Evolutionary conservation across 495 filamentous ascomycete genomes (phyloP).

Genomic region (Aspergillus taichungensis): DNA sequence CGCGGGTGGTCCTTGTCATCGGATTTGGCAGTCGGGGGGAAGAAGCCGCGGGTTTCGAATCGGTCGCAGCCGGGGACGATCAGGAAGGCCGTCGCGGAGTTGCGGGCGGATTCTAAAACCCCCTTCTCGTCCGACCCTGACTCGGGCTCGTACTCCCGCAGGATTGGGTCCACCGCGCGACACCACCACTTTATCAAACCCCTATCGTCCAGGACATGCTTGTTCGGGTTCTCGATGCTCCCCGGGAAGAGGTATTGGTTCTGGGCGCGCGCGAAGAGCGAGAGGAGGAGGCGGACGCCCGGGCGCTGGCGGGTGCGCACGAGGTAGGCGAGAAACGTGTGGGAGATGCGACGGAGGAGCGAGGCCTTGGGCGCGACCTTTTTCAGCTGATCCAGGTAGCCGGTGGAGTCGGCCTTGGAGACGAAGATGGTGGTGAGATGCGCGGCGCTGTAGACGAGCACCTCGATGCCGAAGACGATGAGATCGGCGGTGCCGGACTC

Average conservation of each 20-base stretch:
- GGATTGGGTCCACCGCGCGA: conserved; percentile 67
- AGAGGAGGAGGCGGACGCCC: conserved; percentile 69
- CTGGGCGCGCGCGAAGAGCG: conserved; percentile 86
- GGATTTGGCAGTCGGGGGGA: conserved; percentile 40
- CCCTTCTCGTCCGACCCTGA: conserved; percentile 26
- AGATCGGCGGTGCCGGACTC: conserved; percentile 31
- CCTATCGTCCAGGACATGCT: conserved; percentile 90
- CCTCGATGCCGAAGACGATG: conserved; percentile 60
- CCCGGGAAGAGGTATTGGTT: conserved; percentile 92
- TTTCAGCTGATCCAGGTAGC: conserved; percentile 62
- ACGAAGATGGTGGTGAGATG: conserved; percentile 83
- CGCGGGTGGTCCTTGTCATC: conserved; percentile 36
- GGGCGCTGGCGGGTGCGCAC: conserved; percentile 55
- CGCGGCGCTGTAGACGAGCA: conserved; percentile 59
- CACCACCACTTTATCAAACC: conserved; percentile 95
- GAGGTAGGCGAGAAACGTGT: conserved; percentile 68
- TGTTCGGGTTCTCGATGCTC: conserved; percentile 72
- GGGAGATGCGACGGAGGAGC: conserved; percentile 59
- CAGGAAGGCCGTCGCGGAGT: conserved; percentile 58
- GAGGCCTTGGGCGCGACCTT: conserved; percentile 53
- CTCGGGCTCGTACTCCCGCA: conserved; percentile 40
- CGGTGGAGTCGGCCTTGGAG: conserved; percentile 94
- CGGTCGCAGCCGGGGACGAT: conserved; percentile 78
- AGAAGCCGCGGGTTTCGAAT: conserved; percentile 57
- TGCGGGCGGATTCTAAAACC: conserved; percentile 32